These are phyloP conservation scores for Mortierella sp. DNA, from an alignment of 371 early-diverging fungal genomes.

Conservation along the genomic window DNA sequence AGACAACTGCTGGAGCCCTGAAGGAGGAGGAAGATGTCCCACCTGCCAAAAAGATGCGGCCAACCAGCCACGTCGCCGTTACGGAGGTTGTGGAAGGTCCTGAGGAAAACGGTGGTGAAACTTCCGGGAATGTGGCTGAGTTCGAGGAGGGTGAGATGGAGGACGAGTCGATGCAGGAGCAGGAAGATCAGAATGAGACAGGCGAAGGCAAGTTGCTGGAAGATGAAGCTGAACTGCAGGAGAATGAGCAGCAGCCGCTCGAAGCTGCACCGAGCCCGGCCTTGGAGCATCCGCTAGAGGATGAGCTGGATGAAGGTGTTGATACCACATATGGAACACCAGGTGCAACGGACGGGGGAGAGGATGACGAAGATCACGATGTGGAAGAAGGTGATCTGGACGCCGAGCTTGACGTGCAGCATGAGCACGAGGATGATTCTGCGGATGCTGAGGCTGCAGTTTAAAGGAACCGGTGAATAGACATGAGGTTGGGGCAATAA, in stretches of 20 bases:
- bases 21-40: slow-evolving; percentile 53
- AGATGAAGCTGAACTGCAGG: slow-evolving; percentile 2
- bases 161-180: slow-evolving; percentile 9
- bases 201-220: not conserved
- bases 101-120: slow-evolving; percentile 14
- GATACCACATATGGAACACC: slow-evolving; percentile 26
- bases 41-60: slow-evolving; percentile 43
- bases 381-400: slow-evolving; percentile 36
- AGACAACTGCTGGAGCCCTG: slow-evolving; percentile 10
- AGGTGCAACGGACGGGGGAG: slow-evolving; percentile 18
- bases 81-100: slow-evolving; percentile 31
- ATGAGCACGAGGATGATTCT: slow-evolving; percentile 31
- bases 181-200: not conserved
- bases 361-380: slow-evolving; percentile 31
- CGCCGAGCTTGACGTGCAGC: slow-evolving; percentile 32
- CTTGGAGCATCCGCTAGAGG: slow-evolving; percentile 24
- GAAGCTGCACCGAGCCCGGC: not conserved
- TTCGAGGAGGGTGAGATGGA: slow-evolving; percentile 41
- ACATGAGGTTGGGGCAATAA: too few relatives aligned
- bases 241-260: slow-evolving; percentile 1
- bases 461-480: not conserved
- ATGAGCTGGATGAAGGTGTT: slow-evolving; percentile 32
- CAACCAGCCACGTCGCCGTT: slow-evolving; percentile 31
- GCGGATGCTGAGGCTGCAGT: slow-evolving; percentile 32
- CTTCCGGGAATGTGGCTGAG: slow-evolving; percentile 27